Evolutionary conservation across 306 rosid genomes (phyloP), one percentile per base, ranked within the genome.

Genomic region (Phaseolus lunatus): DNA sequence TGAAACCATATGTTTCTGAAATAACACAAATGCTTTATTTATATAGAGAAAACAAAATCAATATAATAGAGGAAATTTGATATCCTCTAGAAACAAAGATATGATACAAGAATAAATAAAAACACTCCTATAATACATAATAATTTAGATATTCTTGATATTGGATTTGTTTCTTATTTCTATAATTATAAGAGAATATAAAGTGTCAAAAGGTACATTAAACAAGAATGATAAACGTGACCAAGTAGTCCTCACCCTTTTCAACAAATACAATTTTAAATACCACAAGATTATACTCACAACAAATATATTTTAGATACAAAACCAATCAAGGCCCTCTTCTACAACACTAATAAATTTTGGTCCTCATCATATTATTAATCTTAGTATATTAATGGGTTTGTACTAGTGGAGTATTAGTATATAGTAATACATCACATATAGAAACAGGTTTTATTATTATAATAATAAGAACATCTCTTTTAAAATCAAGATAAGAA

Each of bases 351-450:
- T 3, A 29, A 29, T 1, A 5, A 57, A 24, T 23, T 3, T 58
- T 24, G 9, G 13, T 24, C 18, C 18, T 56, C 29, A 10, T 56
- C 62, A 56, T 56, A 56, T 13, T 23, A 56, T 23, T 57, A 23
- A 31, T 57, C 35, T 24, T 26, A 27, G 15, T 26, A 27, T 27
- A 58, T 27, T 61, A 29, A 19, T 7, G 22, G 20, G 13, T 39
- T 61, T 27, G 67, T 29, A 61, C 41, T 27, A 7, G 12, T 14
- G 20, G 41, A 37, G 7, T 61, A 29, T 15, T 61, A 12, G 67
- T 61, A 29, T 61, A 47, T 16, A 16, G 43, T 62, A 18, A 15
- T 62, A 62, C 24, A 62, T 27, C 67, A 58, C 37, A 58, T 58
- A n/a, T 26, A 26, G 65, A 58, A 26, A 58, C 65, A 26, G 18